These are phyloP conservation scores for Zelonia costaricensis DNA, from an alignment of 208 protist species.

Conservation along the genomic window DNA sequence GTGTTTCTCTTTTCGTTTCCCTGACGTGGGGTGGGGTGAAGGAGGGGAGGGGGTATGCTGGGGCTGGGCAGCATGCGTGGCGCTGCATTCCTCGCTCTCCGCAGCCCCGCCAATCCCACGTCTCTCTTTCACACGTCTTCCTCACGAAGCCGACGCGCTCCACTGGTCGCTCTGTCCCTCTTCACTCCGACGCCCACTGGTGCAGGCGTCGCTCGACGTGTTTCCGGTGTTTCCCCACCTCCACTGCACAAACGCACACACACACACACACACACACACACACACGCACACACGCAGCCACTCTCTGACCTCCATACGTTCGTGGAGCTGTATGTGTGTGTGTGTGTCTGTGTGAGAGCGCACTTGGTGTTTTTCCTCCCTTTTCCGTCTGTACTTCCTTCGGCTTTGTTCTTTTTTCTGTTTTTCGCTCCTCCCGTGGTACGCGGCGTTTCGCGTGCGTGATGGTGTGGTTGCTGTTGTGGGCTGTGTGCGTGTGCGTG, in stretches of 20 bases:
- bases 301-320: neutral
- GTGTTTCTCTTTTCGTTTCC: neutral
- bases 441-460: too few species aligned
- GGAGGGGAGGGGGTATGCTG: too few species aligned
- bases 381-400: neutral
- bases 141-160: too few species aligned
- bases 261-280: neutral
- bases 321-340: neutral
- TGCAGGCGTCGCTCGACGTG: neutral
- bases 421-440: too few species aligned
- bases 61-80: too few species aligned
- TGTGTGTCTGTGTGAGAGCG: neutral
- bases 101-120: too few species aligned
- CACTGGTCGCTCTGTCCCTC: neutral
- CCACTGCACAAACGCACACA: neutral
- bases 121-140: too few species aligned
- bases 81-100: too few species aligned
- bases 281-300: conserved; percentile 1
- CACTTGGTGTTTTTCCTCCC: neutral
- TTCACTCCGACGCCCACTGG: too few species aligned
- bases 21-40: neutral
- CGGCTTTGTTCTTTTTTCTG: neutral
- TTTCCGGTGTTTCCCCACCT: neutral
- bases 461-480: too few species aligned
- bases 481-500: too few species aligned